Evolutionary conservation across 1,139 yeast species (phyloP), one percentile per base, ranked within the genome.

Genomic region (Arxiozyma slooffiae): DNA sequence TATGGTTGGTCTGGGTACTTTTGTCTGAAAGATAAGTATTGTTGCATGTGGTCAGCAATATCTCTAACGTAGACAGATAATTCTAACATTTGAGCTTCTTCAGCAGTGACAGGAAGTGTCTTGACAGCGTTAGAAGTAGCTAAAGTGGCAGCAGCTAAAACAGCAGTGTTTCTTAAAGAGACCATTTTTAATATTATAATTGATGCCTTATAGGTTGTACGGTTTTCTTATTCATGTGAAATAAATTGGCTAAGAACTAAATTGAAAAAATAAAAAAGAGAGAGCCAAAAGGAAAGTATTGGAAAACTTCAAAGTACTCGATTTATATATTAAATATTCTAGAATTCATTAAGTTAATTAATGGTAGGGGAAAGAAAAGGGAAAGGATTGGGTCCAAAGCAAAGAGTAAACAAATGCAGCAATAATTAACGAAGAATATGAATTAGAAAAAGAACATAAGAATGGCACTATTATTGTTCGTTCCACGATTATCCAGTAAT

Each of bases 81-180:
- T 44, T 51, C 53, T 18, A 51, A 38, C 44, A 51, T 17, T 24
- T 48, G 46, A 44, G 49, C 49, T 41, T 46, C 36, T 26, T 43
- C 49, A 17, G 46, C 51, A 23, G 44, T 41, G 37, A 44, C 38
- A 16, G 48, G 18, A 24, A 48, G 14, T 11, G 53, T 51, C 7
- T 49, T 49, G n/a, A 47, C 46, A 22, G 53, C 51, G 3, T 37
- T 41, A 24, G 45, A 42, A 17, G 46, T 36, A 9, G 46, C 46
- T 36, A 44, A 44, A 37, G 41, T 37, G 26, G 46, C 46, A 36
- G 46, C 39, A 23, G 46, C 46, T 17, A 23, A 36, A 22, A 38
- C 41, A 23, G 41, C 46, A 37, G 39, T 17, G 41, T 44, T 44
- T 44, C 41, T 44, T 22, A 44, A 21, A 11, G 46, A 44, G 41